Base-by-base conservation (phyloP, 2,329 filamentous ascomycete species). In the Helicocarpus griseus region DNA sequence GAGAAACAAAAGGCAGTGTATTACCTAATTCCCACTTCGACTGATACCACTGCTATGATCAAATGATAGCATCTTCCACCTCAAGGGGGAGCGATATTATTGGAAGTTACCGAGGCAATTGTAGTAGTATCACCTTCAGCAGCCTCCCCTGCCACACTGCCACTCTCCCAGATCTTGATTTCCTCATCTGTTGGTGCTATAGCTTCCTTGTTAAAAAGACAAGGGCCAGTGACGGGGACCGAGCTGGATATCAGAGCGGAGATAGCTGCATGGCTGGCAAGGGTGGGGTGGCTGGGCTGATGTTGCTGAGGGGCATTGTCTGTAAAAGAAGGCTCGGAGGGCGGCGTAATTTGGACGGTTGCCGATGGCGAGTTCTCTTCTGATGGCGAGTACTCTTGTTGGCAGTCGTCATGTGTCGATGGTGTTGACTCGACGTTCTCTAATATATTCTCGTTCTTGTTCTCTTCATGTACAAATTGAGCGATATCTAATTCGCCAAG, bases 81-180 rank as follows among this genome's bases (percentile, higher is more conserved):
- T n/a, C n/a, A n/a, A n/a, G n/a, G n/a, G n/a, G n/a, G n/a, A n/a
- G n/a, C n/a, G n/a, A n/a, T n/a, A n/a, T n/a, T n/a, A n/a, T n/a
- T n/a, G n/a, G n/a, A n/a, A n/a, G n/a, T n/a, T n/a, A n/a, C n/a
- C n/a, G n/a, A n/a, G n/a, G n/a, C n/a, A n/a, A n/a, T n/a, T n/a
- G n/a, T n/a, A n/a, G n/a, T n/a, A n/a, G n/a, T n/a, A n/a, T 33
- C 29, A 33, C 14, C 29, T 8, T 3, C 47, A 3, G 51, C 56
- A 19, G 62, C 60, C 51, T 70, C 82, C 45, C 81, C 83, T 57
- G 80, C 79, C 24, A 77, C 76, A 65, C 81, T 86, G 24, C 75
- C 77, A 61, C 82, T 86, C 66, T 87, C 84, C 83, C 83, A 87
- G 14, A 87, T 74, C 59, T 85, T 81, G 60, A 87, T 61, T 11